Conservation (phyloP, 2,329 filamentous ascomycete genomes). For the Rachicladosporium sp. region DNA sequence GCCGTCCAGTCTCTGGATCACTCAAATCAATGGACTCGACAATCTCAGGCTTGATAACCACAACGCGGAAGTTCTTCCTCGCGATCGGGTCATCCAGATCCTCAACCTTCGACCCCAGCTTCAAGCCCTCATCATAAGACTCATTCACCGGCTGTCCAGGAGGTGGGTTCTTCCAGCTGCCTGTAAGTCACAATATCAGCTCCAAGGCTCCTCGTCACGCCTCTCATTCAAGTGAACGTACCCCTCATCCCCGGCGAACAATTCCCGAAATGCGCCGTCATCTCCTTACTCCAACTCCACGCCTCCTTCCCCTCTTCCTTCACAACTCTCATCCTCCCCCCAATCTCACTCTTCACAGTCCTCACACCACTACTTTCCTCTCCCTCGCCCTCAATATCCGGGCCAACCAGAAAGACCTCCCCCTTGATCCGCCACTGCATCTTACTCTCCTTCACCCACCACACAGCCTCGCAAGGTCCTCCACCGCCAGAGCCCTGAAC, state of each 20-base stretch:
- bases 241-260: slow-evolving; percentile 67
- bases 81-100: slow-evolving; percentile 60
- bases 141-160: slow-evolving; percentile 35
- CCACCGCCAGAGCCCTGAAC: slow-evolving; percentile 47
- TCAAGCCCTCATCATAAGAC: slow-evolving; percentile 31
- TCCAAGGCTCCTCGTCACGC: neutral
- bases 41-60: slow-evolving; percentile 70
- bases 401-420: slow-evolving; percentile 59
- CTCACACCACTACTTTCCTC: slow-evolving; percentile 41
- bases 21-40: slow-evolving; percentile 65
- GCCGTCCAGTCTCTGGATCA: slow-evolving; percentile 48
- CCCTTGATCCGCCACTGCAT: slow-evolving; percentile 82
- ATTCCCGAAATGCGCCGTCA: slow-evolving; percentile 86
- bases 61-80: slow-evolving; percentile 67
- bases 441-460: slow-evolving; percentile 59
- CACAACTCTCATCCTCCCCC: slow-evolving; percentile 49
- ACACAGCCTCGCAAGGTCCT: slow-evolving; percentile 66
- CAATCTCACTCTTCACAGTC: slow-evolving; percentile 49
- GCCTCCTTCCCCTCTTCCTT: slow-evolving; percentile 31
- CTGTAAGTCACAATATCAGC: slow-evolving; percentile 25
- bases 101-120: slow-evolving; percentile 53
- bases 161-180: slow-evolving; percentile 50
- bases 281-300: slow-evolving; percentile 70
- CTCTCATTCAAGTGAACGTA: slow-evolving; percentile 20
- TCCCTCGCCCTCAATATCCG: slow-evolving; percentile 47